Percentiles rank a stretch among this genome's conserved stretches.
Conservation (phyloP, 2,329 filamentous ascomycete genomes). For the Clonostachys solani region DNA sequence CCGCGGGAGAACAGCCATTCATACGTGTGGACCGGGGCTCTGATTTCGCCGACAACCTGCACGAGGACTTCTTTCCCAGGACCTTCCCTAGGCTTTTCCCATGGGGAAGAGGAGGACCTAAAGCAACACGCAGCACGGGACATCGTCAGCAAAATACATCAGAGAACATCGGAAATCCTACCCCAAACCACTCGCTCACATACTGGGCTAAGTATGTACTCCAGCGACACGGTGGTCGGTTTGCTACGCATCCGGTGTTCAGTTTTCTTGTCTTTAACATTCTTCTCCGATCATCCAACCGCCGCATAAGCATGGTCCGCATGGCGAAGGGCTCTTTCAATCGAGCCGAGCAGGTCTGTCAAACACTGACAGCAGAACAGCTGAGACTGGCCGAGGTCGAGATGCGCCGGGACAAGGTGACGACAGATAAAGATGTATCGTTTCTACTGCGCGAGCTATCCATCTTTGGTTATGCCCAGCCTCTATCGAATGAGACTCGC, state of each 20-base stretch:
- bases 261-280: neutral
- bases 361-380: neutral
- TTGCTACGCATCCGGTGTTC: neutral
- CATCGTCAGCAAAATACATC: neutral
- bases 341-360: neutral
- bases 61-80: conserved; percentile 6
- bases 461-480: conserved; percentile 1
- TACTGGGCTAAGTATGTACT: neutral
- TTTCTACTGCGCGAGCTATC: neutral
- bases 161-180: too few relatives aligned
- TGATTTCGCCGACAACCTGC: conserved; percentile 6
- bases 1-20: neutral
- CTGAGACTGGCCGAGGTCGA: neutral
- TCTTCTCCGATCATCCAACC: neutral
- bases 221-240: neutral
- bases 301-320: neutral
- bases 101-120: conserved; percentile 5
- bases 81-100: conserved; percentile 7
- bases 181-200: neutral
- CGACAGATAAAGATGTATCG: neutral
- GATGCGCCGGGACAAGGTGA: neutral
- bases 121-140: too few relatives aligned
- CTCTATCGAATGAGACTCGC: conserved; percentile 1
- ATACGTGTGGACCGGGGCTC: conserved; percentile 4
- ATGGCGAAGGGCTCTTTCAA: neutral